Evolutionary conservation across 2,329 filamentous ascomycete genomes (phyloP).

Genomic region (Aureobasidium zeae): DNA sequence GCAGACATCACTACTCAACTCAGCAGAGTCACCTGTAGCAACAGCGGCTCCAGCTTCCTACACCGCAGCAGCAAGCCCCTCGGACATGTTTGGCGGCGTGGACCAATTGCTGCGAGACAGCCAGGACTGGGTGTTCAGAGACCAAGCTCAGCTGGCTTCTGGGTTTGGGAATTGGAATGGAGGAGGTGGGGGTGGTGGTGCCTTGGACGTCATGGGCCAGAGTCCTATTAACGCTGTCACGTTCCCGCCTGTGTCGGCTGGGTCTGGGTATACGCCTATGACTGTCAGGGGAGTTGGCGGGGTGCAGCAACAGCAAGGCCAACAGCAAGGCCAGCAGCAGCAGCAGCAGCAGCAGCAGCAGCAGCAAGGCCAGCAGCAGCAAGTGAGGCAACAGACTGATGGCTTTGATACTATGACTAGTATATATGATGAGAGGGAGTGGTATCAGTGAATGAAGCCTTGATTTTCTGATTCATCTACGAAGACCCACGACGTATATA

Average conservation of each 20-base stretch:
- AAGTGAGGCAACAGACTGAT: not conserved
- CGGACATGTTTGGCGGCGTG: constrained; percentile 49
- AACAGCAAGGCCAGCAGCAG: too few relatives aligned
- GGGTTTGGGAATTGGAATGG: constrained; percentile 54
- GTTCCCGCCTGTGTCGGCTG: not conserved
- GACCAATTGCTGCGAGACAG: constrained; percentile 54
- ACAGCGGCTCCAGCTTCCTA: too few relatives aligned
- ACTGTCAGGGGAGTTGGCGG: not conserved
- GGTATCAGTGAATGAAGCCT: constrained; percentile 18
- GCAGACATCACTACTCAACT: too few relatives aligned
- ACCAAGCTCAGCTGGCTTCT: constrained; percentile 51
- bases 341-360: not conserved
- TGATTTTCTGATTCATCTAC: too few relatives aligned
- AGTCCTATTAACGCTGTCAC: not conserved
- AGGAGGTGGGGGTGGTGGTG: not conserved
- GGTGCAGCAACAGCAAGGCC: not conserved
- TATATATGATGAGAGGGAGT: constrained; percentile 16
- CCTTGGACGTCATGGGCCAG: constrained; percentile 1
- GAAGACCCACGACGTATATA: too few relatives aligned
- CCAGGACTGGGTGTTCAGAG: constrained; percentile 49
- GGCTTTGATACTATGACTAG: constrained; percentile 13
- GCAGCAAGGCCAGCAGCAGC: not conserved
- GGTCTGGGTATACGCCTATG: not conserved
- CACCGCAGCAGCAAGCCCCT: constrained; percentile 33
- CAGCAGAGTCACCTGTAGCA: constrained; percentile 20